Base-by-base conservation (phyloP, 257 asterid species). In the Primulina tabacum region DNA sequence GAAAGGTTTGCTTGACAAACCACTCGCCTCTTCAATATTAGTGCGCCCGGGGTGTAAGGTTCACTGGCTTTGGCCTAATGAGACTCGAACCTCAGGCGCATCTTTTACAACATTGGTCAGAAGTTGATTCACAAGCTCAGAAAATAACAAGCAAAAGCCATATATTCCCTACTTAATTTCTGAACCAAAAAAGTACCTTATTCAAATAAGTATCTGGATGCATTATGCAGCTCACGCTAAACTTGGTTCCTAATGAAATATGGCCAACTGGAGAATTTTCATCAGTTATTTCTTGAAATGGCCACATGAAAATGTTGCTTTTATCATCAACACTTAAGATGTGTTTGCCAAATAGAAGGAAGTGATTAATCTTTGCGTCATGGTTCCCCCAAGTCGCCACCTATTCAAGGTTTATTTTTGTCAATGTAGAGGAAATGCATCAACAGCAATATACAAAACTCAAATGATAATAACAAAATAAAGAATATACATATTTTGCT, bases 121-220 rank as follows among this genome's bases (percentile, higher is more conserved):
- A 9, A 38, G 16, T 38, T 38, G 14, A 38, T 38, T 38, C 50
- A 38, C 50, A 38, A 9, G 50, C 16, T 1, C 50, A 38, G 50
- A 26, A 75, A 72, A 52, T 62, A 63, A 56, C 65, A 8, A 63
- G 50, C 43, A 50, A 34, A 16, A 63, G 64, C 68, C 71, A 65
- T 20, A 28, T 38, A 35, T 66, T 65, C 60, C 60, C 58, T 67
- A 68, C 38, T 33, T 11, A 57, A 69, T 30, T 35, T 14, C 65
- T 47, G 59, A 71, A 75, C 24, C 2, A 12, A 26, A 64, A 63
- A 5, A 17, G 60, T 83, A 90, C 97, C 98, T 93, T 90, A 79
- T 93, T 89, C 75, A 93, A 77, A 75, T 93, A 93, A 65, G 98
- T 90, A 79, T 90, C 97, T 5, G 98, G 98, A 74, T 93, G 98